Conservation (phyloP, 2,329 filamentous ascomycete species). For the Leptosphaerulina australis region DNA sequence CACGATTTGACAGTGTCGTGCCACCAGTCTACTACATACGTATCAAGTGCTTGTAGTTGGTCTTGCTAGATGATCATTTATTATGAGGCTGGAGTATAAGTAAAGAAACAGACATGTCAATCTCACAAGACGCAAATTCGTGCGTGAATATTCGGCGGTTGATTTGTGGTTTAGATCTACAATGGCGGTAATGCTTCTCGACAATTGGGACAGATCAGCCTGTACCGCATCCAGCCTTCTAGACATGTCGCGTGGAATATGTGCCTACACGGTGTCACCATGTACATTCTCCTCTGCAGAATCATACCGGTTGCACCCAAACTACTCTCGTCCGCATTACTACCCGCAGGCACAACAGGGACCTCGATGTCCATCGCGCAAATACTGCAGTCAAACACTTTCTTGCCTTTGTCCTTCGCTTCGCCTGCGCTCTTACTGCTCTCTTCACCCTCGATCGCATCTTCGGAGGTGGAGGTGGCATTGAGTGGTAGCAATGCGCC, state of each 20-base stretch:
- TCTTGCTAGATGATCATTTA: too few relatives aligned
- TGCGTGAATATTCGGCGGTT: too few relatives aligned
- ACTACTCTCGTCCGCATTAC: slow-evolving; percentile 29
- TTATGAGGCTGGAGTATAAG: too few relatives aligned
- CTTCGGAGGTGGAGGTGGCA: slow-evolving; percentile 46
- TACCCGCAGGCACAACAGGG: slow-evolving; percentile 69
- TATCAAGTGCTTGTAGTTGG: too few relatives aligned
- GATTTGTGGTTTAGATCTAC: too few relatives aligned
- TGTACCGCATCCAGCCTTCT: slow-evolving; percentile 94
- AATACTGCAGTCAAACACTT: slow-evolving; percentile 87
- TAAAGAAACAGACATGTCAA: too few relatives aligned
- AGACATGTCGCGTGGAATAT: slow-evolving; percentile 92
- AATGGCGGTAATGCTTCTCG: slow-evolving; percentile 85
- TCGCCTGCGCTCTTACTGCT: slow-evolving; percentile 43
- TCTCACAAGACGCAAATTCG: too few relatives aligned
- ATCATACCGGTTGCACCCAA: slow-evolving; percentile 62
- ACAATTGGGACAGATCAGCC: slow-evolving; percentile 94
- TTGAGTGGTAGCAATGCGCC: slow-evolving; percentile 79
- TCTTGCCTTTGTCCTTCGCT: slow-evolving; percentile 60
- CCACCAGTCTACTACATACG: too few relatives aligned
- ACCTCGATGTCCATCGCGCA: slow-evolving; percentile 93
- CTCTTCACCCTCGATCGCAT: slow-evolving; percentile 10
- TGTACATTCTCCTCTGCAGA: slow-evolving; percentile 81
- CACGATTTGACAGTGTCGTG: too few relatives aligned
- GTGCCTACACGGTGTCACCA: slow-evolving; percentile 96